A percentile compares a stretch with the other conserved stretches of the same genome.
Conservation (phyloP, 495 filamentous ascomycete species). For the Friedmanniomyces endolithicus region DNA sequence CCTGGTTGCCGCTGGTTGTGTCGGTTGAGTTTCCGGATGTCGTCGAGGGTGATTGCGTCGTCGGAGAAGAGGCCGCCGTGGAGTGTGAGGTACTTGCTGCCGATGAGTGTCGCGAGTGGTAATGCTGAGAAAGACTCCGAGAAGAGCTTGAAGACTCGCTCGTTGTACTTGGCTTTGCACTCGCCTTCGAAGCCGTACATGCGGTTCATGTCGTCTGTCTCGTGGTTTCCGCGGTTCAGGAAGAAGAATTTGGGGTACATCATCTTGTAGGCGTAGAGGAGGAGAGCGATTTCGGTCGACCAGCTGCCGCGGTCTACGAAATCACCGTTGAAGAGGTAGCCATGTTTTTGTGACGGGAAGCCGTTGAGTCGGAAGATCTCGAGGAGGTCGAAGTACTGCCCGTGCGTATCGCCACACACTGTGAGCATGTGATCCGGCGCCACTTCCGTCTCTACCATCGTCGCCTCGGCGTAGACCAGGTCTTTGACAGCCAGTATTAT, state of each 20-base stretch:
- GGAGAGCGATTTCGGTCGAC: slow-evolving; percentile 89
- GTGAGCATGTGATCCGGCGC: slow-evolving; percentile 65
- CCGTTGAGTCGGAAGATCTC: slow-evolving; percentile 93
- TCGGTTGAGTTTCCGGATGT: slow-evolving; percentile 82
- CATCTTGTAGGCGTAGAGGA: slow-evolving; percentile 96
- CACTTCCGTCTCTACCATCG: slow-evolving; percentile 91
- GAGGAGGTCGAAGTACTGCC: slow-evolving; percentile 96
- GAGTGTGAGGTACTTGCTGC: slow-evolving; percentile 80
- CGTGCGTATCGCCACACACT: slow-evolving; percentile 96
- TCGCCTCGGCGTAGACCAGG: slow-evolving; percentile 81
- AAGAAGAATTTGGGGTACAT: slow-evolving; percentile 76
- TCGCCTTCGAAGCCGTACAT: slow-evolving; percentile 98
- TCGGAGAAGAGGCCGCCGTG: slow-evolving; percentile 97
- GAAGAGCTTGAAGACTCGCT: slow-evolving; percentile 91
- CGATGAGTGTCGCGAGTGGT: slow-evolving; percentile 84
- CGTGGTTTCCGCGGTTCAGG: slow-evolving; percentile 96
- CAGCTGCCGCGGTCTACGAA: slow-evolving; percentile 96
- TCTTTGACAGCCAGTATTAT: slow-evolving; percentile 84
- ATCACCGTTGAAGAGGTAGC: slow-evolving; percentile 97
- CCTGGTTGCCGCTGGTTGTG: slow-evolving; percentile 93
- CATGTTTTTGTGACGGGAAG: slow-evolving; percentile 65
- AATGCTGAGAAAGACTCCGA: slow-evolving; percentile 96
- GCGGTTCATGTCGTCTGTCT: slow-evolving; percentile 99
- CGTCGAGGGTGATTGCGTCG: slow-evolving; percentile 82
- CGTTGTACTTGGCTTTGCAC: slow-evolving; percentile 94